These are phyloP conservation scores for Sclerotinia glacialis DNA, from an alignment of 2,329 filamentous ascomycete genomes.

Conservation along the genomic window DNA sequence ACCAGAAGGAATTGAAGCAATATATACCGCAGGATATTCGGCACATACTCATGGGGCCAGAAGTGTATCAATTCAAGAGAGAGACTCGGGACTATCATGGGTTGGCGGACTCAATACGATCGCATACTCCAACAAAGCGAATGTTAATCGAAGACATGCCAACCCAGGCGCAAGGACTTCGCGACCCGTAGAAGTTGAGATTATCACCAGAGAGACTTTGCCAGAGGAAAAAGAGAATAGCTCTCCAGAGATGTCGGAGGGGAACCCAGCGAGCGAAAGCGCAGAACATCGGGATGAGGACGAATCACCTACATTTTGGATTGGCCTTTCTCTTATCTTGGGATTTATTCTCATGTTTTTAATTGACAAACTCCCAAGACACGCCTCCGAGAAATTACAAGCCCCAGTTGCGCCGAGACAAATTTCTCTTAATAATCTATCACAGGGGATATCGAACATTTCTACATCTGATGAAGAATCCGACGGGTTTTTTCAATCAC, in stretches of 20 bases:
- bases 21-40: conserved; percentile 59
- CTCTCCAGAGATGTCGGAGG: conserved; percentile 15
- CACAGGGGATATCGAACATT: conserved; percentile 45
- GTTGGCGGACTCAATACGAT: conserved; percentile 27
- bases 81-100: conserved; percentile 29
- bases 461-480: conserved; percentile 51
- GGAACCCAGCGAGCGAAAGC: conserved; percentile 13
- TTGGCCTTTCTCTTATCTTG: conserved; percentile 80
- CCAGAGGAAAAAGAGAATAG: conserved; percentile 12
- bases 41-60: conserved; percentile 32
- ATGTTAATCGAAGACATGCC: neutral
- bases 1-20: conserved; percentile 89
- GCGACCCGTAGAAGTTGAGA: neutral
- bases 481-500: conserved; percentile 57
- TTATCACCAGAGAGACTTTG: conserved; percentile 6
- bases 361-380: conserved; percentile 79
- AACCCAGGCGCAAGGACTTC: neutral
- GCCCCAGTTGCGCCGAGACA: conserved; percentile 69
- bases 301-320: conserved; percentile 65
- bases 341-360: conserved; percentile 98
- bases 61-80: conserved; percentile 21
- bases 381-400: conserved; percentile 64
- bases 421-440: conserved; percentile 83
- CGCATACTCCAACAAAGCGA: conserved; percentile 23
- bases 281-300: conserved; percentile 41